Evolutionary conservation across 1,139 yeast species (phyloP).

Genomic region (Candida neerlandica): DNA sequence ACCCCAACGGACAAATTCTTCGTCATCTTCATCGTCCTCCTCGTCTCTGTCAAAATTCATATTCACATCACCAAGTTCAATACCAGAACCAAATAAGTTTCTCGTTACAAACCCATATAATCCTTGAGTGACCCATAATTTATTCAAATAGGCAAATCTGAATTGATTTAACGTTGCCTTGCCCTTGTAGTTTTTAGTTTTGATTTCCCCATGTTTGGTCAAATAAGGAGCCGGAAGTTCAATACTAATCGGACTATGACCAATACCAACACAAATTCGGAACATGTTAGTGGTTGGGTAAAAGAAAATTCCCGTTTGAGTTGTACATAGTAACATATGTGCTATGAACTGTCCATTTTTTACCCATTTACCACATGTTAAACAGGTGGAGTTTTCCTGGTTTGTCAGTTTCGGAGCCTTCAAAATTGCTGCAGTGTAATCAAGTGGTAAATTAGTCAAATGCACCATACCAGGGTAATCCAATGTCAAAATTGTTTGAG

Average conservation of each 20-base stretch:
- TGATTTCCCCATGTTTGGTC: slow-evolving; percentile 73
- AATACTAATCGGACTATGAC: slow-evolving; percentile 29
- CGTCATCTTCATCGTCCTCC: slow-evolving; percentile 22
- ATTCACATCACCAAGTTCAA: slow-evolving; percentile 13
- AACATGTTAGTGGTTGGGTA: slow-evolving; percentile 43
- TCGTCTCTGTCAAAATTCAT: slow-evolving; percentile 17
- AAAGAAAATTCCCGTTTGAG: slow-evolving; percentile 43
- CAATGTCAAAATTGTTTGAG: slow-evolving; percentile 28
- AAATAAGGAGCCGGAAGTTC: slow-evolving; percentile 65
- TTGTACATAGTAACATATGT: slow-evolving; percentile 31
- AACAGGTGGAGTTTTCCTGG: slow-evolving; percentile 34
- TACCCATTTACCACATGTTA: slow-evolving; percentile 32
- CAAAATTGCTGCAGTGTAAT: slow-evolving; percentile 24
- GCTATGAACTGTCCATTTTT: slow-evolving; percentile 18
- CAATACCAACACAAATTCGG: slow-evolving; percentile 38
- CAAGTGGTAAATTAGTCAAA: slow-evolving; percentile 42
- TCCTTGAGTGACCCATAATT: slow-evolving; percentile 61
- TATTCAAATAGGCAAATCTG: slow-evolving; percentile 58
- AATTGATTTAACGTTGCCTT: slow-evolving; percentile 55
- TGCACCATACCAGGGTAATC: slow-evolving; percentile 44
- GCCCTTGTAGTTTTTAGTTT: slow-evolving; percentile 51
- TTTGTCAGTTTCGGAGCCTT: slow-evolving; percentile 30
- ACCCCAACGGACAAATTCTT: slow-evolving; percentile 12
- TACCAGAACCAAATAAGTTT: slow-evolving; percentile 30
- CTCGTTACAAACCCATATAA: slow-evolving; percentile 42